Percentiles rank a stretch among this genome's conserved stretches.
phyloP scores from a whole-genome alignment of 2,329 filamentous ascomycete species.

The Cytospora paraplurivora region DNA sequence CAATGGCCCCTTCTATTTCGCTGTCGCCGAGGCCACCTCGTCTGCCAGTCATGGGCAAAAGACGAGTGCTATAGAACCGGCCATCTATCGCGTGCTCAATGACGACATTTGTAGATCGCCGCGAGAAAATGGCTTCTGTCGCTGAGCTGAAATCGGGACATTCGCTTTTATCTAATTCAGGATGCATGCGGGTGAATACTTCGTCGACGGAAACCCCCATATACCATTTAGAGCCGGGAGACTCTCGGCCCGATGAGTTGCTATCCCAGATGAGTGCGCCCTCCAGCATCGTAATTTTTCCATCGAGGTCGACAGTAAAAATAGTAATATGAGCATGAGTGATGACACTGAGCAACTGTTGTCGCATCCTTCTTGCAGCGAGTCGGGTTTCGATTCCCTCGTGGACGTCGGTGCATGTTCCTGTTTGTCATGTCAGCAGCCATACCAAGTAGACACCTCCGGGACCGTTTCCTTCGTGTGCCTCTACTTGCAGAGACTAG shows the following conservation, averaged over 20 bases:
- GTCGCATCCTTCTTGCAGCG: slow-evolving; percentile 65
- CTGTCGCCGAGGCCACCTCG: slow-evolving; percentile 54
- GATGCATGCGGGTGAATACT: slow-evolving; percentile 58
- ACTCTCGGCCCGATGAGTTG: slow-evolving; percentile 37
- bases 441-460: not conserved
- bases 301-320: slow-evolving; percentile 68
- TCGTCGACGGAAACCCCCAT: slow-evolving; percentile 52
- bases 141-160: slow-evolving; percentile 55
- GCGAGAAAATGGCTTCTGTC: slow-evolving; percentile 66
- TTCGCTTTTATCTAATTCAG: slow-evolving; percentile 46
- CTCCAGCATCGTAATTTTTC: slow-evolving; percentile 68
- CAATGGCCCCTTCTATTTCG: slow-evolving; percentile 72
- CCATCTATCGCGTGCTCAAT: slow-evolving; percentile 64
- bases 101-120: slow-evolving; percentile 60
- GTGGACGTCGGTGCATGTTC: slow-evolving; percentile 77
- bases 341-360: slow-evolving; percentile 72
- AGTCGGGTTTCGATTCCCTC: slow-evolving; percentile 71
- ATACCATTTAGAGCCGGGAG: slow-evolving; percentile 19
- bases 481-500: not conserved
- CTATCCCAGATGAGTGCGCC: slow-evolving; percentile 61
- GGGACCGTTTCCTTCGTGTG: not conserved
- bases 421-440: slow-evolving; percentile 32
- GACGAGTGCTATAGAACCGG: slow-evolving; percentile 71
- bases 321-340: slow-evolving; percentile 75
- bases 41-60: slow-evolving; percentile 66